phyloP scores from a whole-genome alignment of 768 basidiomycete genomes.

The Royoungia palumana region DNA sequence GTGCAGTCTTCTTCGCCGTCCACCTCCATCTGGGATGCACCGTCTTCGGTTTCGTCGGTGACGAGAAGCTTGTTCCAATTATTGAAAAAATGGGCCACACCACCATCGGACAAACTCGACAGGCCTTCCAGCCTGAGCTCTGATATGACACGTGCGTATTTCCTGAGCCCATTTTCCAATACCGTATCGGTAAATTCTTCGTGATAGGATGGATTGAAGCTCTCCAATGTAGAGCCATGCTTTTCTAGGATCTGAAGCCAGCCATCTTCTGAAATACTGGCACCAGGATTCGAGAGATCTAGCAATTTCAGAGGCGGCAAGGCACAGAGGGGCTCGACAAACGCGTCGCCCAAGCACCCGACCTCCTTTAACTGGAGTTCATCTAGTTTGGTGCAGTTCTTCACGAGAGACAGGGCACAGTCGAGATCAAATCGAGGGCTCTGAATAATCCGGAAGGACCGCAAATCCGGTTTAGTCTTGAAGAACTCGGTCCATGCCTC shows the following conservation, averaged over 20 bases:
- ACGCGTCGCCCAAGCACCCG: slow-evolving; percentile 64
- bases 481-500: slow-evolving; percentile 77
- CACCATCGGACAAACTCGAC: slow-evolving; percentile 64
- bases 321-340: slow-evolving; percentile 48
- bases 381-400: slow-evolving; percentile 48
- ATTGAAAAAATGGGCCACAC: slow-evolving; percentile 66
- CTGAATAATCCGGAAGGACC: slow-evolving; percentile 77
- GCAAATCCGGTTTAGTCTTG: slow-evolving; percentile 55
- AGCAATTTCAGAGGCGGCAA: slow-evolving; percentile 47
- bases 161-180: slow-evolving; percentile 57
- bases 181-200: slow-evolving; percentile 55
- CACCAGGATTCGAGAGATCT: slow-evolving; percentile 64
- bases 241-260: slow-evolving; percentile 52
- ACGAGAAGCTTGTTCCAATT: slow-evolving; percentile 39
- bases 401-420: slow-evolving; percentile 58
- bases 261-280: slow-evolving; percentile 53
- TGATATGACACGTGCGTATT: slow-evolving; percentile 44
- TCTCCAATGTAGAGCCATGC: slow-evolving; percentile 53
- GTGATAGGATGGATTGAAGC: slow-evolving; percentile 74
- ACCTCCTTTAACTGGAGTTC: slow-evolving; percentile 79
- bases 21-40: slow-evolving; percentile 18
- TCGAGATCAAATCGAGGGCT: slow-evolving; percentile 80
- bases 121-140: slow-evolving; percentile 55
- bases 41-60: slow-evolving; percentile 8
- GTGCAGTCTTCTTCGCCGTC: slow-evolving; percentile 2